Evolutionary conservation across 306 rosid genomes (phyloP).

Genomic region (Mimosa bimucronata): DNA sequence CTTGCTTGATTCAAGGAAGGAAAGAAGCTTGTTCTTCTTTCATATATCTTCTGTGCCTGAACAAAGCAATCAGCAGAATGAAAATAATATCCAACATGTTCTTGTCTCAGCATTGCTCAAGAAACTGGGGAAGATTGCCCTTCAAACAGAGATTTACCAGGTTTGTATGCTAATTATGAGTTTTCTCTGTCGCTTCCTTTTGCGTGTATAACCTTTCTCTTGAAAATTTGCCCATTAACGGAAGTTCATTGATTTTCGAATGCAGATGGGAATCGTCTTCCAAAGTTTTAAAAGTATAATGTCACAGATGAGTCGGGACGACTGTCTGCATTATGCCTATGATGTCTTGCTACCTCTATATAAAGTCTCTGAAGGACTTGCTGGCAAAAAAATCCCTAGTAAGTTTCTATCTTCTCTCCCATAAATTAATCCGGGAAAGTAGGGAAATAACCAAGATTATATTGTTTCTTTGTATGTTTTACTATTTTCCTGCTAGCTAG

Average conservation of each 20-base stretch:
- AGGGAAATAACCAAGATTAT: neutral
- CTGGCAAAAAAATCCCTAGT: constrained; percentile 81
- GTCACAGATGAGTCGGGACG: constrained; percentile 60
- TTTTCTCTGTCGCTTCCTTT: neutral
- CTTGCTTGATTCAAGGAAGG: constrained; percentile 77
- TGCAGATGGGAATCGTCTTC: constrained; percentile 82
- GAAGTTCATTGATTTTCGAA: constrained; percentile 35
- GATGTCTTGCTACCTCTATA: constrained; percentile 70
- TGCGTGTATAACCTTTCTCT: constrained; percentile 19
- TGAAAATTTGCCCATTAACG: constrained; percentile 18
- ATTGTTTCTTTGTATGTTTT: neutral
- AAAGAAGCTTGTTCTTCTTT: constrained; percentile 55
- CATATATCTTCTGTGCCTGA: constrained; percentile 46
- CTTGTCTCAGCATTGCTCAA: constrained; percentile 72
- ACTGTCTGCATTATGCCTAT: constrained; percentile 58
- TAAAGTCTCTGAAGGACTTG: constrained; percentile 82
- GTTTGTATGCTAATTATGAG: constrained; percentile 45
- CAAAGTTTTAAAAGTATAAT: constrained; percentile 58
- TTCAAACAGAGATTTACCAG: constrained; percentile 78
- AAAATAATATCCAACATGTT: constrained; percentile 40
- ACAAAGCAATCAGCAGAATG: constrained; percentile 41
- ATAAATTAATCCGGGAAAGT: neutral
- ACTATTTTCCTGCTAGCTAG: constrained; percentile 1
- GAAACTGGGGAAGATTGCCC: constrained; percentile 79
- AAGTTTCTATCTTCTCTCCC: neutral